These are phyloP conservation scores for Cicer bijugum DNA, from an alignment of 306 rosid species.

Conservation along the genomic window DNA sequence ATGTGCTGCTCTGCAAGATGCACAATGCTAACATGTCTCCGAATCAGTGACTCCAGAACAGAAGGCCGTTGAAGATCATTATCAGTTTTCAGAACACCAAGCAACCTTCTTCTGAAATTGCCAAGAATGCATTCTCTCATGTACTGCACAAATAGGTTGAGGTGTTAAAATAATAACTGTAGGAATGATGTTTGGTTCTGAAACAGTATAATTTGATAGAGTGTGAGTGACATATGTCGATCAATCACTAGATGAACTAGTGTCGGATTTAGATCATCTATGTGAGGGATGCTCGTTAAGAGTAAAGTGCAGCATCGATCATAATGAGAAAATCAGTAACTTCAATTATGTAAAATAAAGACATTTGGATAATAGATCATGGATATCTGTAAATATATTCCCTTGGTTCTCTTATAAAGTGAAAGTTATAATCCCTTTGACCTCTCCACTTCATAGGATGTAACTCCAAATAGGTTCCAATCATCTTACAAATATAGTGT, in stretches of 20 bases:
- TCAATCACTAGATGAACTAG: slow-evolving; percentile 40
- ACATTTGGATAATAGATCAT: too few relatives aligned
- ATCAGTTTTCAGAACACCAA: slow-evolving; percentile 89
- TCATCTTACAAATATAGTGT: not conserved
- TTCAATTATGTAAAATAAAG: not conserved
- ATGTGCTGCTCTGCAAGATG: slow-evolving; percentile 98
- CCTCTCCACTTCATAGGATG: not conserved
- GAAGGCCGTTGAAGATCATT: slow-evolving; percentile 97
- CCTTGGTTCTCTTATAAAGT: too few relatives aligned
- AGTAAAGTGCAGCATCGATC: slow-evolving; percentile 12
- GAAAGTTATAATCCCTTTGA: not conserved
- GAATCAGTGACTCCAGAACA: slow-evolving; percentile 79
- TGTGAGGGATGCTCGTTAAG: not conserved
- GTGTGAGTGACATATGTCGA: slow-evolving; percentile 30
- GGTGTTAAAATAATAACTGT: slow-evolving; percentile 39
- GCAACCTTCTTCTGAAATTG: slow-evolving; percentile 96
- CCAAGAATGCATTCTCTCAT: slow-evolving; percentile 99
- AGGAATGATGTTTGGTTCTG: slow-evolving; percentile 14
- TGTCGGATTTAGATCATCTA: slow-evolving; percentile 1
- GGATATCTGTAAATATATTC: too few relatives aligned
- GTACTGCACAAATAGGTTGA: slow-evolving; percentile 69
- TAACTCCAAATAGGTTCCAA: slow-evolving; percentile 2
- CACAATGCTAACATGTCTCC: slow-evolving; percentile 83
- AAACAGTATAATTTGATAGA: slow-evolving; percentile 28
- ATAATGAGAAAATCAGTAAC: slow-evolving; percentile 26